Conservation (phyloP, 2,329 filamentous ascomycete genomes). For the Ceratocystis variospora region DNA sequence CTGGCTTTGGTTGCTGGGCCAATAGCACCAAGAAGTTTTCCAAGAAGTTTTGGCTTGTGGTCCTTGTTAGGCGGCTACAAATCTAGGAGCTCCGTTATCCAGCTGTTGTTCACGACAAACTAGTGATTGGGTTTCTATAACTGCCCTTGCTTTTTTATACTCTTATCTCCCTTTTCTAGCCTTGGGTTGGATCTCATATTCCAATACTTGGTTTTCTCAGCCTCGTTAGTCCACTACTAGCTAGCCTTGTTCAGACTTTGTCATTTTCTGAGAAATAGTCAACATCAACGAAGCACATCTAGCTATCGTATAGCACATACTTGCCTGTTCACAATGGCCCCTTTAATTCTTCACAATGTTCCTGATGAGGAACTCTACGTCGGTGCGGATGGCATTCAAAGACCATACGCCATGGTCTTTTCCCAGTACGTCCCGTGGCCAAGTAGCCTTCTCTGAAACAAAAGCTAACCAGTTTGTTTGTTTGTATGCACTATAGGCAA, state of each 20-base stretch:
- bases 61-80: neutral
- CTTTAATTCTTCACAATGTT: constrained; percentile 54
- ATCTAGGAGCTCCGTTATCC: neutral
- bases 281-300: neutral
- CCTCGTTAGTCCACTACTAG: no score
- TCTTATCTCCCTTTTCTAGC: no score
- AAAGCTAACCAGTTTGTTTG: constrained; percentile 7
- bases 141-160: neutral
- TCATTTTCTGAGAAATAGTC: no score
- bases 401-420: constrained; percentile 54
- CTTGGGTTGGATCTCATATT: no score
- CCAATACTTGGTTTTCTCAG: no score
- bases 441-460: neutral
- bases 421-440: constrained; percentile 37
- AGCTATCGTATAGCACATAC: neutral
- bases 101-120: neutral
- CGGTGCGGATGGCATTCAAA: constrained; percentile 49
- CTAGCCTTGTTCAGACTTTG: no score
- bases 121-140: neutral
- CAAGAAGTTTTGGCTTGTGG: neutral
- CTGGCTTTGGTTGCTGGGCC: constrained; percentile 14
- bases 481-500: constrained; percentile 28
- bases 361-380: constrained; percentile 54
- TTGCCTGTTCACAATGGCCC: constrained; percentile 37
- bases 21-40: constrained; percentile 9